Conservation (phyloP, 805 yeast species). For the Candida gorgasii region DNA sequence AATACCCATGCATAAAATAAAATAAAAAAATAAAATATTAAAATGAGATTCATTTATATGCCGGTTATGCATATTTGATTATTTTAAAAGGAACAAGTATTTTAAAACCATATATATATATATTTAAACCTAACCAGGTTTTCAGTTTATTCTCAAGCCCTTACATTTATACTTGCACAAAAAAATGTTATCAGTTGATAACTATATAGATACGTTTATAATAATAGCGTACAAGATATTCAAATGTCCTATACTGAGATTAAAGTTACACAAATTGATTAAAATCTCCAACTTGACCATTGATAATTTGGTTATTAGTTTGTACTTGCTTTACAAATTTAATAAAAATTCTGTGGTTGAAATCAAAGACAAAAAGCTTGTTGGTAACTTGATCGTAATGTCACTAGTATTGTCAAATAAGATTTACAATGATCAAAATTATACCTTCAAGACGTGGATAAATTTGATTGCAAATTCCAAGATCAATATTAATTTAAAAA, state of each 20-base stretch:
- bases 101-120: conserved; percentile 1
- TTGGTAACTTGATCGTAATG: conserved; percentile 24
- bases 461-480: conserved; percentile 21
- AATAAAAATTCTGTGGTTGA: conserved; percentile 9
- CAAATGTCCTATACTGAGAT: conserved; percentile 1
- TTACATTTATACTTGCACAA: neutral
- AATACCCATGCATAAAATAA: neutral
- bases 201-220: conserved; percentile 7
- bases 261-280: conserved; percentile 11
- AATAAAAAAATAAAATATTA: neutral
- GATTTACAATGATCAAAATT: conserved; percentile 49
- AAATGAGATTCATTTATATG: neutral
- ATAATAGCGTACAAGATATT: conserved; percentile 5
- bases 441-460: conserved; percentile 54
- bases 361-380: conserved; percentile 13
- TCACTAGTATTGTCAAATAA: conserved; percentile 39
- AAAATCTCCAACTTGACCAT: conserved; percentile 13
- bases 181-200: conserved; percentile 7
- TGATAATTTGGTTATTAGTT: conserved; percentile 14
- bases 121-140: neutral
- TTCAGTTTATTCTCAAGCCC: neutral
- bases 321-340: conserved; percentile 14
- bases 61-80: neutral
- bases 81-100: neutral
- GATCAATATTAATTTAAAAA: conserved; percentile 21